Evolutionary conservation across 2,329 filamentous ascomycete genomes (phyloP).

Genomic region (Scolecobasidium constrictum): DNA sequence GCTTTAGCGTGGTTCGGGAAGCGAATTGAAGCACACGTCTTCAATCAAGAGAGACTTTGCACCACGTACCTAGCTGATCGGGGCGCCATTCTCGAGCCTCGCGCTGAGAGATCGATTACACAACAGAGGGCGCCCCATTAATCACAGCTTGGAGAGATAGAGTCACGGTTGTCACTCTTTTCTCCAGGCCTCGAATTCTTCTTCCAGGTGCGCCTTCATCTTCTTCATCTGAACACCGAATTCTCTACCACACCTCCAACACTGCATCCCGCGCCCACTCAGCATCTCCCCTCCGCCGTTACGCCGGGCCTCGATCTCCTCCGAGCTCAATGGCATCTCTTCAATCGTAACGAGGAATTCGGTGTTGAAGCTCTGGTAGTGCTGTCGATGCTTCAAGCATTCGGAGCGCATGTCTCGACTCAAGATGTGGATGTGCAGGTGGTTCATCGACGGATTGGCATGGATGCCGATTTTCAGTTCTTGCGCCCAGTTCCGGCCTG

Average conservation of each 20-base stretch:
- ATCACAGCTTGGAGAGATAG: too few relatives aligned
- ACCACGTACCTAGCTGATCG: too few relatives aligned
- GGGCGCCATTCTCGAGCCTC: too few relatives aligned
- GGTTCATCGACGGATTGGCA: conserved; percentile 80
- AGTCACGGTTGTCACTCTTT: too few relatives aligned
- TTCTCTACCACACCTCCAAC: conserved; percentile 71
- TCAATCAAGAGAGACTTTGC: too few relatives aligned
- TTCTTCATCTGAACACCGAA: conserved; percentile 65
- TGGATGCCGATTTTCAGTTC: conserved; percentile 75
- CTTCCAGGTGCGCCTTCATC: conserved; percentile 64
- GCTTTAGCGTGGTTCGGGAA: too few relatives aligned
- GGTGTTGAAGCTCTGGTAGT: conserved; percentile 88
- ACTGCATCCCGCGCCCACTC: conserved; percentile 49
- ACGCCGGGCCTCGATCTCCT: conserved; percentile 38
- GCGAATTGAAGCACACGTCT: too few relatives aligned
- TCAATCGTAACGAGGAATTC: conserved; percentile 69
- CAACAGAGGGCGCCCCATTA: too few relatives aligned
- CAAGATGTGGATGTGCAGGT: conserved; percentile 83
- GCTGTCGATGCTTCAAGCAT: conserved; percentile 66
- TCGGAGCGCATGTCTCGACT: conserved; percentile 67
- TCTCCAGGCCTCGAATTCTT: conserved; percentile 70
- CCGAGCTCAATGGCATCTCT: conserved; percentile 65
- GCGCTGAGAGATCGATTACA: too few relatives aligned
- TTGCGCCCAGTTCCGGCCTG: conserved; percentile 64
- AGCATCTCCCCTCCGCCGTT: conserved; percentile 40